Conservation (phyloP, 2,329 filamentous ascomycete genomes). For the Colletotrichum tamarilloi region DNA sequence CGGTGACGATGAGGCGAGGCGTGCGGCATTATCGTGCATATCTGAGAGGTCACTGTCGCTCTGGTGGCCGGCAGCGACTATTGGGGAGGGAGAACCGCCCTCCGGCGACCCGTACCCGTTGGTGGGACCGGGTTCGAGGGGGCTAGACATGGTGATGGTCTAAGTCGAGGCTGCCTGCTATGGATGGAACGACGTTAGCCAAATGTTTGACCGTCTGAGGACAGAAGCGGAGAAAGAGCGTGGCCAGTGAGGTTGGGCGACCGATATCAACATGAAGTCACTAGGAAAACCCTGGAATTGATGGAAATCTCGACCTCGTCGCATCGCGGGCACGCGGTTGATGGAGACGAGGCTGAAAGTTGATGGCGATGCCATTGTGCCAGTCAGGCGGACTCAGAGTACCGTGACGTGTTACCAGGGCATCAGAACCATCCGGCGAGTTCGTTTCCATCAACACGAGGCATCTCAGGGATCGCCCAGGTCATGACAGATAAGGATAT, state of each 20-base stretch:
- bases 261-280: constrained; percentile 37
- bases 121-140: constrained; percentile 69
- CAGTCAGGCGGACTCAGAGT: constrained; percentile 39
- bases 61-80: constrained; percentile 56
- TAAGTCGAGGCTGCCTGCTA: constrained; percentile 68
- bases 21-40: constrained; percentile 67
- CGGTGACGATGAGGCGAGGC: constrained; percentile 55
- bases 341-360: constrained; percentile 61
- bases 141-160: constrained; percentile 72
- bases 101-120: constrained; percentile 74
- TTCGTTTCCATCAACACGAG: constrained; percentile 49
- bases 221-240: constrained; percentile 44
- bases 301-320: constrained; percentile 53
- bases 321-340: constrained; percentile 54
- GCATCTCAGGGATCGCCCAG: constrained; percentile 39
- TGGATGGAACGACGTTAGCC: constrained; percentile 50
- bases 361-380: constrained; percentile 58
- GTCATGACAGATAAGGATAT: constrained; percentile 44
- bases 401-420: constrained; percentile 38
- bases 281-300: constrained; percentile 56
- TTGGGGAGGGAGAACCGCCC: constrained; percentile 55
- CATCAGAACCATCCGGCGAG: constrained; percentile 47
- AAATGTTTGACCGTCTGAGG: constrained; percentile 31
- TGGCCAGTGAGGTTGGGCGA: constrained; percentile 55
- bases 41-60: constrained; percentile 85